Percentiles rank a stretch among this genome's conserved stretches.
Evolutionary conservation across 202 grass and related monocot species (phyloP).

Genomic region (Carex sylvatica): DNA sequence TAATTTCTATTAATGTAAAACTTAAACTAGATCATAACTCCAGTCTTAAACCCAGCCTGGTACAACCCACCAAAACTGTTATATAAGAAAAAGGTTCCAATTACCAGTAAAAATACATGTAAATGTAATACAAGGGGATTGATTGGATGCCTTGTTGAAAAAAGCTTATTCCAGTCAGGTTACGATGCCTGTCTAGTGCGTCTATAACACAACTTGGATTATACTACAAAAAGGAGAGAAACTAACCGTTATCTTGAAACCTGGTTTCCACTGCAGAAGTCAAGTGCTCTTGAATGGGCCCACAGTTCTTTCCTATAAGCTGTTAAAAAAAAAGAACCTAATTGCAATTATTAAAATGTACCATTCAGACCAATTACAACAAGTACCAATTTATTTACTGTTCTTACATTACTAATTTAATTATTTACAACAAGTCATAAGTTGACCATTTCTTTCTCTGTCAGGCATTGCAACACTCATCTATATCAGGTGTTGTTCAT

Average conservation of each 20-base stretch:
- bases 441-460: neutral
- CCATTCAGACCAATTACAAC: neutral
- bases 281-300: slow-evolving; percentile 6
- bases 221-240: neutral
- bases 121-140: neutral
- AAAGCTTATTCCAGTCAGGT: neutral
- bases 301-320: slow-evolving; percentile 37
- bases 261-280: slow-evolving; percentile 10
- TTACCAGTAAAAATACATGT: neutral
- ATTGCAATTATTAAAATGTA: neutral
- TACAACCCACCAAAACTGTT: neutral
- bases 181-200: neutral
- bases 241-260: slow-evolving; percentile 29
- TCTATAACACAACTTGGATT: neutral
- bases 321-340: slow-evolving; percentile 1
- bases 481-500: neutral
- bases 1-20: neutral
- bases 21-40: neutral
- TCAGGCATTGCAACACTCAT: neutral
- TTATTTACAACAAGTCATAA: neutral
- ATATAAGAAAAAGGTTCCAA: neutral
- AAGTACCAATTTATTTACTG: neutral
- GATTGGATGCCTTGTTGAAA: neutral
- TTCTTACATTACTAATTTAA: neutral
- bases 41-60: neutral